Conservation (phyloP, 2,329 filamentous ascomycete species). For the Sarocladium strictum region DNA sequence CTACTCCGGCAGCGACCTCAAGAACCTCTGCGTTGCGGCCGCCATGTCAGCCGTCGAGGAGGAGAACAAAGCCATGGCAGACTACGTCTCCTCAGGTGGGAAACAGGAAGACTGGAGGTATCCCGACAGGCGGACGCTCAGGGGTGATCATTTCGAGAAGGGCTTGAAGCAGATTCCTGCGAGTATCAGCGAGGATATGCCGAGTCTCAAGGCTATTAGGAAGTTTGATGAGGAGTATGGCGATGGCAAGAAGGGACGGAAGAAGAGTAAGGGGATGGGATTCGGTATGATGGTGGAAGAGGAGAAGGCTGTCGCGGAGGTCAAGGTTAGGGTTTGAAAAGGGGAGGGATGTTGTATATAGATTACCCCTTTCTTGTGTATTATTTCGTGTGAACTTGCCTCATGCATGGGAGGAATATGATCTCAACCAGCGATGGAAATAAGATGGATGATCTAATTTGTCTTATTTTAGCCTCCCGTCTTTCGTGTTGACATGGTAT, state of each 20-base stretch:
- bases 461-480: not conserved
- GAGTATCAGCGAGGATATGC: constrained; percentile 92
- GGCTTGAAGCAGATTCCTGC: constrained; percentile 86
- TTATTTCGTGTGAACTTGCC: not conserved
- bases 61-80: constrained; percentile 45
- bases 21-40: constrained; percentile 75
- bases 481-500: too few relatives aligned
- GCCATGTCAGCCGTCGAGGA: constrained; percentile 75
- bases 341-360: too few relatives aligned
- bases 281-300: constrained; percentile 35
- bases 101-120: constrained; percentile 47
- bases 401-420: not conserved
- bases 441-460: not conserved
- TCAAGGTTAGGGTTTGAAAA: constrained; percentile 1
- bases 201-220: constrained; percentile 73
- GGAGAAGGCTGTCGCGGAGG: not conserved
- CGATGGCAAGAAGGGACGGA: constrained; percentile 61
- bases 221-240: constrained; percentile 97
- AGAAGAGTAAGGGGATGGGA: constrained; percentile 42
- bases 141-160: constrained; percentile 69
- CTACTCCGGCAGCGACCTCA: constrained; percentile 79
- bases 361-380: not conserved
- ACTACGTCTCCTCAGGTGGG: constrained; percentile 17
- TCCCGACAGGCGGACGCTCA: constrained; percentile 52
- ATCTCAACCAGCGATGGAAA: not conserved